Evolutionary conservation across 139 green algal species (phyloP), one percentile per base, ranked within the genome.

Genomic region (Microglena sp.): DNA sequence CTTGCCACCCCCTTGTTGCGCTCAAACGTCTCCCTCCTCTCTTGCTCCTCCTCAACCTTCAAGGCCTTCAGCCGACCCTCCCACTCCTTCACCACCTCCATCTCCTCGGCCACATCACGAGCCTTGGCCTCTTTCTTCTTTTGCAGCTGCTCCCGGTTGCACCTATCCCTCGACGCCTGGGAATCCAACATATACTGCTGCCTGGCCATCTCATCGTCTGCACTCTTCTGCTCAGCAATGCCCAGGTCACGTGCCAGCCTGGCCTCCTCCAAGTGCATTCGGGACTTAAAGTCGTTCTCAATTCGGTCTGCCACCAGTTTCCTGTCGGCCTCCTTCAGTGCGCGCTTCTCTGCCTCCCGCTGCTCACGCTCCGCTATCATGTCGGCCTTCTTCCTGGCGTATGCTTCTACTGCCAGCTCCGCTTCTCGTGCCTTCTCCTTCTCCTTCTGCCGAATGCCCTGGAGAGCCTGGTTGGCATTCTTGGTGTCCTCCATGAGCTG

Each of bases 31-130:
- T 57, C 6, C 46, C 27, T 57, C 46, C 11, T n/a, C 6, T 5
- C 46, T n/a, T 6, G 21, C 55, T 27, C 7, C 55, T 35, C 81
- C 62, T 87, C 75, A 28, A 73, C 59, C 46, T 78, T 79, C 15
- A 87, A 69, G 62, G 82, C 59, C 45, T 60, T 68, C 36, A 84
- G 65, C 24, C 82, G 65, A 1, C 63, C 33, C 30, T 46, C 53
- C 81, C 81, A 87, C 11, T 71, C 72, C 3, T 55, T 56, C 21
- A 58, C 67, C 63, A 82, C 82, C 46, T 60, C 66, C 22, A 60
- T 59, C 32, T 82, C 81, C 26, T 76, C 74, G 2, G 32, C 55
- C 11, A 56, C 36, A 32, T 62, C 53, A 3, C 33, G 27, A 15
- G 46, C 57, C 29, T 62, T 53, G 18, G 53, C 53, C 18, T 22